Evolutionary conservation across 345 rosid species (phyloP), one percentile per base, ranked within the genome.

Genomic region (Trapa bicornis): DNA sequence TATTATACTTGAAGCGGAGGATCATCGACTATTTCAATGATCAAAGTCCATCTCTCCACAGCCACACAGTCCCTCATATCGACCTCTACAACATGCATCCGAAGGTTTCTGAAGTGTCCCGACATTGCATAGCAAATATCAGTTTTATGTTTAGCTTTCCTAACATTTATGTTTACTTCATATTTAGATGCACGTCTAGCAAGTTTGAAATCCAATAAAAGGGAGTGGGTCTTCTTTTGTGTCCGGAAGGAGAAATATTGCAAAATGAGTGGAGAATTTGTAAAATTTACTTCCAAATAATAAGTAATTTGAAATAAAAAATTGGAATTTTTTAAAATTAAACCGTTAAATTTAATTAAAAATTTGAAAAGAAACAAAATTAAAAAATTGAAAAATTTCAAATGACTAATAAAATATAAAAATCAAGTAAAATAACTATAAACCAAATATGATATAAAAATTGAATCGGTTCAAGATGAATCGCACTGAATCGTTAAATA

Each of bases 1-100:
- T 53, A 50, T 62, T 80, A 22, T 22, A 65, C 62, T 73, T 87
- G 57, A 72, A 61, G 73, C 50, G 3, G 13, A 82, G 82, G 65
- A 78, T 83, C 65, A 47, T 22, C 2, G 70, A 76, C 37, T 38
- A 38, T 12, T 50, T 35, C 11, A 2, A 12, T 1, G 61, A 71
- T 47, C 33, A 61, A 52, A 61, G 15, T 12, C 38, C 9, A 37
- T 32, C 37, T 15, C 12, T 0, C 3, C 4, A 36, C 36, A 69
- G 64, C 22, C 1, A 0, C 43, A 16, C 37, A 22, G 75, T 87
- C 47, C 68, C 72, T 36, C 81, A 81, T 45, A 57, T 87, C 69
- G 70, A 76, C 7, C 69, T 85, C 22, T 65, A 66, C 65, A 50
- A 42, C 61, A 71, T 43, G 1, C 86, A 87, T 56, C 92, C 92